phyloP scores from a whole-genome alignment of 2,329 filamentous ascomycete species.

The Fusarium nelsonii region DNA sequence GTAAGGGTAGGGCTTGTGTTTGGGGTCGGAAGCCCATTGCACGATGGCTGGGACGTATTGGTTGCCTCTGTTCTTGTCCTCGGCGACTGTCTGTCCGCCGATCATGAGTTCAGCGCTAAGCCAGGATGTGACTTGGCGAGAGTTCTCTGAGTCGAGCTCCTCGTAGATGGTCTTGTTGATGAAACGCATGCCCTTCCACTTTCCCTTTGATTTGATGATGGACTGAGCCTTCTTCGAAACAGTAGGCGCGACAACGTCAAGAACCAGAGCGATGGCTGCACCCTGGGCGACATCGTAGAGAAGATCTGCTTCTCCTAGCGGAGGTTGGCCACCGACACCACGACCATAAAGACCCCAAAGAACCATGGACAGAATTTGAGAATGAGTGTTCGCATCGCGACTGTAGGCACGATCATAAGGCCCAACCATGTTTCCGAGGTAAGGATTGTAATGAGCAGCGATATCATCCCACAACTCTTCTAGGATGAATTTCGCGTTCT shows the following conservation, averaged over 20 bases:
- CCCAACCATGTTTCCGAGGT: conserved; percentile 41
- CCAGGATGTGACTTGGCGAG: conserved; percentile 56
- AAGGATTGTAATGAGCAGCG: conserved; percentile 40
- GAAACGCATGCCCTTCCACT: conserved; percentile 52
- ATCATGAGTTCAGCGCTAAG: conserved; percentile 59
- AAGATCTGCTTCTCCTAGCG: conserved; percentile 14
- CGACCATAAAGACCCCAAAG: conserved; percentile 20
- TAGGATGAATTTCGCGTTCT: conserved; percentile 24
- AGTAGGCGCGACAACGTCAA: conserved; percentile 54
- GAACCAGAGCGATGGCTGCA: conserved; percentile 41
- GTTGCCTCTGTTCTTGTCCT: conserved; percentile 54
- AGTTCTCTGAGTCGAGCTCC: conserved; percentile 48
- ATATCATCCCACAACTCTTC: conserved; percentile 41
- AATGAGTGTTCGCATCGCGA: conserved; percentile 40
- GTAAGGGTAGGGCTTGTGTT: conserved; percentile 11
- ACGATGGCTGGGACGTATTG: conserved; percentile 49
- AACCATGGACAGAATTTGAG: conserved; percentile 21
- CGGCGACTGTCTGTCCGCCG: conserved; percentile 54
- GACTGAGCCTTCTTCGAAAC: conserved; percentile 49
- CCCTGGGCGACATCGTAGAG: conserved; percentile 15
- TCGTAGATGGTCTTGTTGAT: conserved; percentile 55
- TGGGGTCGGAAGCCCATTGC: conserved; percentile 11
- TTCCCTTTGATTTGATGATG: conserved; percentile 49
- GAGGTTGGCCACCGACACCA: conserved; percentile 7
- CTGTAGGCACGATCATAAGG: conserved; percentile 44